These are phyloP conservation scores for Fistulina hepatica DNA, from an alignment of 1,284 basidiomycete species.

Conservation along the genomic window DNA sequence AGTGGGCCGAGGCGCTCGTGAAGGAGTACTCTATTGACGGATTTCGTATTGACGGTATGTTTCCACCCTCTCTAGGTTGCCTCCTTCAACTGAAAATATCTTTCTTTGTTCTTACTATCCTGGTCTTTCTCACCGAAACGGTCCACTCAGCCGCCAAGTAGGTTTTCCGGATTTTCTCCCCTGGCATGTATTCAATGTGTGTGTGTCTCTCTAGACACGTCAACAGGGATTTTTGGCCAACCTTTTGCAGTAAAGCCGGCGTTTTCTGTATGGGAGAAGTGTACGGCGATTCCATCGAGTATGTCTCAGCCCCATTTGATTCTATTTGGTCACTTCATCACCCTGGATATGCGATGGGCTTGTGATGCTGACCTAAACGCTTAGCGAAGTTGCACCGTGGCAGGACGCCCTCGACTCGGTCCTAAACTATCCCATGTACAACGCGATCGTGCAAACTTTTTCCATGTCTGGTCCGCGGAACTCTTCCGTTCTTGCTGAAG, in stretches of 20 bases:
- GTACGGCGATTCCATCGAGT: slow-evolving; percentile 46
- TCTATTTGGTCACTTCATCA: slow-evolving; percentile 5
- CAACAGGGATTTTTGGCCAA: slow-evolving; percentile 55
- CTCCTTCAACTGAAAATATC: slow-evolving; percentile 1
- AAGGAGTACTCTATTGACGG: slow-evolving; percentile 57
- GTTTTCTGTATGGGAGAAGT: slow-evolving; percentile 84
- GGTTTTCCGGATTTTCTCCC: slow-evolving; percentile 16
- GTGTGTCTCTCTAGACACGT: slow-evolving; percentile 38
- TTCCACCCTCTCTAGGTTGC: slow-evolving; percentile 9
- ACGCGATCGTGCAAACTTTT: slow-evolving; percentile 54
- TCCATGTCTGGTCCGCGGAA: slow-evolving; percentile 50
- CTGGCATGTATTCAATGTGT: slow-evolving; percentile 1
- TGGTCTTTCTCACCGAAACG: slow-evolving; percentile 11
- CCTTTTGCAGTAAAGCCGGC: slow-evolving; percentile 58
- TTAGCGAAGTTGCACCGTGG: slow-evolving; percentile 27
- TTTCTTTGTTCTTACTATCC: slow-evolving; percentile 7
- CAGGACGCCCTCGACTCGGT: slow-evolving; percentile 54
- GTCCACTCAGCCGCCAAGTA: slow-evolving; percentile 60
- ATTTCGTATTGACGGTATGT: slow-evolving; percentile 65
- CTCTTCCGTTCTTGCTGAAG: slow-evolving; percentile 44
- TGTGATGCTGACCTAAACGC: slow-evolving; percentile 3
- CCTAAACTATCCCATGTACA: slow-evolving; percentile 65
- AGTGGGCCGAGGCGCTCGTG: slow-evolving; percentile 55
- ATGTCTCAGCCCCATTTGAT: slow-evolving; percentile 16
- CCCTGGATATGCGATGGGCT: slow-evolving; percentile 6